These are phyloP conservation scores for Cadophora sp. DNA, from an alignment of 2,329 filamentous ascomycete genomes.

Conservation along the genomic window DNA sequence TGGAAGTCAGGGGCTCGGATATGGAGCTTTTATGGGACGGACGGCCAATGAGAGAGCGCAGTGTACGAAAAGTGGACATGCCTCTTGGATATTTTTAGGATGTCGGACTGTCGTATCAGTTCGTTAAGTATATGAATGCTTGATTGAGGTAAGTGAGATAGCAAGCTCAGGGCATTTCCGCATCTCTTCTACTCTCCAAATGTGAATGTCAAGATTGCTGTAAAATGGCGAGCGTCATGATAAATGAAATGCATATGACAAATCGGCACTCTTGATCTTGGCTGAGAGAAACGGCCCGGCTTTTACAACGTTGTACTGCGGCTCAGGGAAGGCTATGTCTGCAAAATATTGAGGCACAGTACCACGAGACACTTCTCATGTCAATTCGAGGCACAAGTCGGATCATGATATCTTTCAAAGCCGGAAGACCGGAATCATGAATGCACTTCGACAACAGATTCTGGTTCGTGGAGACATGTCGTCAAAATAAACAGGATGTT, in stretches of 20 bases:
- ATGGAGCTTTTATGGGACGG: background rate
- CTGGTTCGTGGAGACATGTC: background rate
- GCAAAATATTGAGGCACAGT: background rate
- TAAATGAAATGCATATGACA: background rate
- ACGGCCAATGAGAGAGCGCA: background rate
- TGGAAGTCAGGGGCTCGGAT: background rate
- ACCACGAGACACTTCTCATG: background rate
- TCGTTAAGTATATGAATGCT: background rate
- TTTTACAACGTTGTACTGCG: background rate
- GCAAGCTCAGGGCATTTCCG: background rate
- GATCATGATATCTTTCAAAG: background rate
- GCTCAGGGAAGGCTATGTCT: background rate
- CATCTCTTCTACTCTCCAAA: background rate
- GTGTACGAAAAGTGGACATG: background rate
- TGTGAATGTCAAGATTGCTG: background rate
- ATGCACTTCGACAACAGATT: background rate
- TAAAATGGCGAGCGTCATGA: background rate
- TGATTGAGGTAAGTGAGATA: background rate
- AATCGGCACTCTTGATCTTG: background rate
- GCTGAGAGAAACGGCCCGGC: background rate
- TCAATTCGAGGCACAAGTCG: background rate
- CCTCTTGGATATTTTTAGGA: background rate
- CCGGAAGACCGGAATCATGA: background rate
- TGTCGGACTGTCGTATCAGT: background rate
- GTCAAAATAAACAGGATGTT: background rate